Evolutionary conservation across 2,329 filamentous ascomycete genomes (phyloP).

Genomic region (Celoporthe dispersa): DNA sequence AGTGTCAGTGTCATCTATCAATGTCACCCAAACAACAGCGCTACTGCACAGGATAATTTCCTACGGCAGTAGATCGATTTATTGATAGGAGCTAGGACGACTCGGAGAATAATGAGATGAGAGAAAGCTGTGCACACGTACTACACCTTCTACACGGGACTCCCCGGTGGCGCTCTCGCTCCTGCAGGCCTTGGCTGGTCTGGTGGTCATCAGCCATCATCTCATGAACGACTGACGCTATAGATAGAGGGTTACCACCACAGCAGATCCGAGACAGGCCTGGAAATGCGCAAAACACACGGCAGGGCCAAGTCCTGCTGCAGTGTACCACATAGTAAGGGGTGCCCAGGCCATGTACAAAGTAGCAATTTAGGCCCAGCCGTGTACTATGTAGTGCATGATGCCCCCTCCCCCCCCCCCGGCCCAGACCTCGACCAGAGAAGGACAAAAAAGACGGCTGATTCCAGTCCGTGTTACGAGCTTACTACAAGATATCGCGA

Average conservation of each 20-base stretch:
- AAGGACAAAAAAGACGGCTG: background rate
- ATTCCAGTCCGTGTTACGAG: background rate
- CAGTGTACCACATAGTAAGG: background rate
- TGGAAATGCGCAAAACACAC: background rate
- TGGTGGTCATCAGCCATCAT: too few species aligned
- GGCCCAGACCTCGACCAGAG: background rate
- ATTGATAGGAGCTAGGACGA: slow-evolving; percentile 2
- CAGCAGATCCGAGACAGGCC: background rate
- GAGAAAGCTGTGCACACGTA: background rate
- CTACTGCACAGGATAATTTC: slow-evolving; percentile 20
- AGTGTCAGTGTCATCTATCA: slow-evolving; percentile 1
- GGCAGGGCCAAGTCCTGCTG: background rate
- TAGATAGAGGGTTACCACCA: background rate
- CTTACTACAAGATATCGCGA: slow-evolving; percentile 1
- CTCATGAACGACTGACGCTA: background rate
- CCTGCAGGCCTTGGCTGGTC: background rate
- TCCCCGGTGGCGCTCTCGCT: background rate
- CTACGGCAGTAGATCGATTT: slow-evolving; percentile 17
- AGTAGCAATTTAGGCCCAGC: background rate
- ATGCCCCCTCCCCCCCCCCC: background rate
- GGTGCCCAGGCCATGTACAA: background rate
- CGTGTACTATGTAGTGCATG: background rate
- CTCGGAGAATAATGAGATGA: slow-evolving; percentile 19
- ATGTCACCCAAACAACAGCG: slow-evolving; percentile 16
- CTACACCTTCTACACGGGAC: background rate